Conservation (phyloP, 179 eudicot species). For the Silene noctiflora region DNA sequence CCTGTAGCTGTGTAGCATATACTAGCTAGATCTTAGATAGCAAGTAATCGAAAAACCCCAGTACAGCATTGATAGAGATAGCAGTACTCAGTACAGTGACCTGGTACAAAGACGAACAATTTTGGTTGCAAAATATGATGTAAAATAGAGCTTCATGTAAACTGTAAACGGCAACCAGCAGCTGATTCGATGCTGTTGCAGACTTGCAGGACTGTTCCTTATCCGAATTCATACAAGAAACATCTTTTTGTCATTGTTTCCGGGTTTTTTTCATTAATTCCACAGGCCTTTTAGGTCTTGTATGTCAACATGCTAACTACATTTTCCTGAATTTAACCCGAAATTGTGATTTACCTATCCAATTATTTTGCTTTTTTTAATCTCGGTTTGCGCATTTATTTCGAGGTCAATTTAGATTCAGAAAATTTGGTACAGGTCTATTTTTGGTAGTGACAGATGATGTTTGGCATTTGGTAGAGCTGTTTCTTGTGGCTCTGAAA, state of each 20-base stretch:
- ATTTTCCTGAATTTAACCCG: neutral
- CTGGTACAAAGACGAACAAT: slow-evolving; percentile 14
- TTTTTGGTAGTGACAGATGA: too few relatives aligned
- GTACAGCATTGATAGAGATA: slow-evolving; percentile 20
- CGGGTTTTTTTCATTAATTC: neutral
- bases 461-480: neutral
- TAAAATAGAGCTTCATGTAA: slow-evolving; percentile 8
- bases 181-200: too few relatives aligned
- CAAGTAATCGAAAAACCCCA: neutral
- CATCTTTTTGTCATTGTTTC: neutral
- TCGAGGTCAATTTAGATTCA: neutral
- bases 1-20: slow-evolving; percentile 34
- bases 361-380: neutral
- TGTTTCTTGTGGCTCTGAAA: neutral
- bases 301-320: neutral
- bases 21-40: neutral
- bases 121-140: slow-evolving; percentile 17
- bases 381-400: neutral
- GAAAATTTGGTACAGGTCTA: neutral
- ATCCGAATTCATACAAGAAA: neutral
- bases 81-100: slow-evolving; percentile 14
- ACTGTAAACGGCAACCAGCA: neutral
- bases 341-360: too few relatives aligned
- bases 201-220: neutral
- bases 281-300: neutral